phyloP scores from a whole-genome alignment of 2,329 filamentous ascomycete genomes.

The Tolypocladium album region DNA sequence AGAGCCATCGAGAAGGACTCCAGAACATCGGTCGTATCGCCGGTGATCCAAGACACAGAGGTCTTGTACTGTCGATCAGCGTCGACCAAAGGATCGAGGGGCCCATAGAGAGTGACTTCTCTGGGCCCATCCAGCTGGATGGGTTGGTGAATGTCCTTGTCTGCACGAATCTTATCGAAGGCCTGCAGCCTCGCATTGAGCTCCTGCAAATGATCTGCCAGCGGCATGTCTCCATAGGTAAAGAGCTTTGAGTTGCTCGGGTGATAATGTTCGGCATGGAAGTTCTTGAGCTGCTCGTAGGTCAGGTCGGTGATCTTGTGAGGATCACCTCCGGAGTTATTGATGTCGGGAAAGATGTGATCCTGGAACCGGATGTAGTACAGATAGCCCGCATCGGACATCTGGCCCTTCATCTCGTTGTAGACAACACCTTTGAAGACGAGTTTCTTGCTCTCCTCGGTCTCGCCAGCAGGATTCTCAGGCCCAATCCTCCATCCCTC shows the following conservation, averaged over 20 bases:
- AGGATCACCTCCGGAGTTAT: conserved; percentile 95
- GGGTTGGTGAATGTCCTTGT: conserved; percentile 66
- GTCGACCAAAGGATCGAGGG: conserved; percentile 77
- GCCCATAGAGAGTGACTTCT: conserved; percentile 64
- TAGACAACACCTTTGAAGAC: conserved; percentile 98
- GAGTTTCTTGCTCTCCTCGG: conserved; percentile 52
- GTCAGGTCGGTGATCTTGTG: conserved; percentile 94
- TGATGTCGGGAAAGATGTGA: conserved; percentile 83
- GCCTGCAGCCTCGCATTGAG: conserved; percentile 62
- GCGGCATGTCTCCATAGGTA: conserved; percentile 88
- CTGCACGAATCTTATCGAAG: conserved; percentile 61
- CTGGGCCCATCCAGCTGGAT: conserved; percentile 61
- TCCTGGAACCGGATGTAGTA: conserved; percentile 96
- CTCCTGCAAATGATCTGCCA: conserved; percentile 70
- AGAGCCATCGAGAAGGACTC: conserved; percentile 83
- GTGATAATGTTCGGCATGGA: conserved; percentile 90
- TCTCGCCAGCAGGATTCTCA: conserved; percentile 62
- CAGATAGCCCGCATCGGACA: conserved; percentile 93
- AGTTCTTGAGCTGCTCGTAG: conserved; percentile 77
- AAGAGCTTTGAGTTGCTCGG: conserved; percentile 95
- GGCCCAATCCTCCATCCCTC: conserved; percentile 96
- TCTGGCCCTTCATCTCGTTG: conserved; percentile 99
- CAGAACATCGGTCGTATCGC: conserved; percentile 69
- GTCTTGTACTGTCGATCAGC: conserved; percentile 86
- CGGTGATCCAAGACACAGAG: conserved; percentile 85